These are phyloP conservation scores for Pharnaceum exiguum DNA, from an alignment of 148 eudicot species.

Conservation along the genomic window DNA sequence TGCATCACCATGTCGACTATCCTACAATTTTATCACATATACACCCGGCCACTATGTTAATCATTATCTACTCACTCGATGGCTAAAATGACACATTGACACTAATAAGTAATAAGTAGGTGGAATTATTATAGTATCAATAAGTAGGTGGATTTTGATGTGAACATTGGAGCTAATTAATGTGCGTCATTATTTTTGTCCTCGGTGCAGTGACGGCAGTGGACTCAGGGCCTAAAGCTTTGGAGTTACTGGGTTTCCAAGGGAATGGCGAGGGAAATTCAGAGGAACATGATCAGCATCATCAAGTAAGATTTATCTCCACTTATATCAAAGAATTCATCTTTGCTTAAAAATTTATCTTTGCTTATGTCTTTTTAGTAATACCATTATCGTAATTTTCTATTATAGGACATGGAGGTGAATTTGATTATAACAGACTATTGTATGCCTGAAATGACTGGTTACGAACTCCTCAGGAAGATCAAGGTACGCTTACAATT, in stretches of 20 bases:
- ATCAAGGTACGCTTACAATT: slow-evolving; percentile 40
- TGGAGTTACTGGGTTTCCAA: slow-evolving; percentile 25
- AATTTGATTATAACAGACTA: slow-evolving; percentile 41
- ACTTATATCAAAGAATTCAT: not conserved
- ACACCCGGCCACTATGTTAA: too few species aligned
- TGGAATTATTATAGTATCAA: too few species aligned
- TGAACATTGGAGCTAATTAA: not conserved
- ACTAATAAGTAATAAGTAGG: too few species aligned
- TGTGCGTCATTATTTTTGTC: not conserved
- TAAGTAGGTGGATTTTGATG: not conserved
- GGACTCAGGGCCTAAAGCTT: slow-evolving; percentile 35
- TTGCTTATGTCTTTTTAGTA: not conserved
- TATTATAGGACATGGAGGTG: slow-evolving; percentile 18
- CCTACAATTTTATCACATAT: too few species aligned
- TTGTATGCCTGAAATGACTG: slow-evolving; percentile 39
- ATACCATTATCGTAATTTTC: not conserved
- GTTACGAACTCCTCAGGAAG: slow-evolving; percentile 32
- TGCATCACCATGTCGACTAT: too few species aligned
- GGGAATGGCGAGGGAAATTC: not conserved
- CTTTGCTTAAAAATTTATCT: not conserved
- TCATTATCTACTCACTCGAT: too few species aligned
- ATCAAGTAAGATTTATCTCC: slow-evolving; percentile 4
- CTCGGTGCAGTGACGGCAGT: slow-evolving; percentile 33
- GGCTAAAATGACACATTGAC: too few species aligned
- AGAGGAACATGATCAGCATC: slow-evolving; percentile 5